Base-by-base conservation (phyloP, 192 early-diverging fungal genomes). In the Gaertneriomyces sp. region DNA sequence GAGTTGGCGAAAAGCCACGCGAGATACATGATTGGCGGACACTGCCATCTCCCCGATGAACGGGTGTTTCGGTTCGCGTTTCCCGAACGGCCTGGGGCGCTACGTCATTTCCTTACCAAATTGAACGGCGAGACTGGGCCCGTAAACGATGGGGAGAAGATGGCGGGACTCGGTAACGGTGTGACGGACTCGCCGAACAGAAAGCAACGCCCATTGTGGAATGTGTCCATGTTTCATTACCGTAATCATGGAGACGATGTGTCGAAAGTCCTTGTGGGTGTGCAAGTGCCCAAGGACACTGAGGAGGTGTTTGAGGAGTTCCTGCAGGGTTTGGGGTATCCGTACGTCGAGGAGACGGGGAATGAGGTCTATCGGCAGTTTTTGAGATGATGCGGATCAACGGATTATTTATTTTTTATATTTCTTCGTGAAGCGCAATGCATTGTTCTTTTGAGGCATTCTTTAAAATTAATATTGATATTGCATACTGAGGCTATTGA, bases 361-460 rank as follows among this genome's bases (percentile, higher is more conserved):
- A 94, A 94, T 69, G 80, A 84, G 4, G 86, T 91, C 6, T 92
- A 91, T 72, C 81, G 87, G 75, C 79, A 88, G 58, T 93, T 93
- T 40, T 42, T 73, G 7, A 14, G 45, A 14, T 73, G 55, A 57
- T 33, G 25, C n/a, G 25, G 7, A 43, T 11, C 12, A 25, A 10
- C 19, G 10, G 20, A 9, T 52, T 57, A 10, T 16, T 9, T 33
- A 33, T 33, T 33, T 33, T 33, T 62, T 11, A 20, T 66, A 0
- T 1, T 33, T 33, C 25, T 33, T 33, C 2, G 25, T 33, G 25
- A 33, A 33, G 25, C 25, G 2, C 2, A 33, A 33, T 33, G 25
- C 25, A 33, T 33, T 33, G 25, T 33, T 33, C 2, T 33, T 33
- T 33, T 33, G n/a, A n/a, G n/a, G n/a, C n/a, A n/a, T n/a, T n/a